Percentiles rank a stretch among this genome's conserved stretches.
Conservation (phyloP, 495 filamentous ascomycete species). For the Lophium mytilinum region DNA sequence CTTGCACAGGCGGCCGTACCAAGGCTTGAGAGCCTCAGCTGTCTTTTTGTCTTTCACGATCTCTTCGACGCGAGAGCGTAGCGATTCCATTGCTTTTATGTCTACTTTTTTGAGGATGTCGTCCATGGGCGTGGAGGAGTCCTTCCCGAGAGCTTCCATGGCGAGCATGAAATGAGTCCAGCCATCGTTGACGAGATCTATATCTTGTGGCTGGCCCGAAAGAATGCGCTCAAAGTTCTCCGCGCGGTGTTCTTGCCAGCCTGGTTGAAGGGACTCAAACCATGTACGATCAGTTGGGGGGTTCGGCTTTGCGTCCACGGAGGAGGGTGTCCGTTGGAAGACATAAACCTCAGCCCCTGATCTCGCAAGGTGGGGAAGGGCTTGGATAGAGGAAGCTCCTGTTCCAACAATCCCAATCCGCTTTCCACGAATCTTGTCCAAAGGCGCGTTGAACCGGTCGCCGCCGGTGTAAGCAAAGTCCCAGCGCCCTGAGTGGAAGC, state of each 20-base stretch:
- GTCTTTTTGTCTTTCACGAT: slow-evolving; percentile 18
- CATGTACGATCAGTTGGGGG: slow-evolving; percentile 10
- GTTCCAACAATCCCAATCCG: slow-evolving; percentile 21
- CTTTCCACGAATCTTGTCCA: slow-evolving; percentile 18
- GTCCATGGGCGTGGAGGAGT: background rate
- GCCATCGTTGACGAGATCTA: slow-evolving; percentile 18
- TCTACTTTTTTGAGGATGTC: background rate
- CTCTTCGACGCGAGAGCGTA: slow-evolving; percentile 1
- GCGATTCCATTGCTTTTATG: background rate
- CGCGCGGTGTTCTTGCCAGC: slow-evolving; percentile 18
- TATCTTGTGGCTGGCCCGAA: slow-evolving; percentile 2
- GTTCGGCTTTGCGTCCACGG: slow-evolving; percentile 10
- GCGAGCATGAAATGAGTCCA: slow-evolving; percentile 13
- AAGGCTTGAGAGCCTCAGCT: slow-evolving; percentile 13
- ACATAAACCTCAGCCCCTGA: slow-evolving; percentile 18
- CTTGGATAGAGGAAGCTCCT: slow-evolving; percentile 17
- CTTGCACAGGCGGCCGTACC: slow-evolving; percentile 21
- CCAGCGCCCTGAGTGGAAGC: slow-evolving; percentile 18
- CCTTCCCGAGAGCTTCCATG: background rate
- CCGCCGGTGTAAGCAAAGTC: slow-evolving; percentile 23
- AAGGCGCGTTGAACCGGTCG: background rate
- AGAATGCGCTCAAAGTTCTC: slow-evolving; percentile 14
- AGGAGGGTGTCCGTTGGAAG: slow-evolving; percentile 21
- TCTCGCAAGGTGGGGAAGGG: slow-evolving; percentile 13
- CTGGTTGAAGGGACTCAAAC: slow-evolving; percentile 1